Evolutionary conservation across 805 yeast genomes (phyloP).

Genomic region (Saturnispora galanensis): DNA sequence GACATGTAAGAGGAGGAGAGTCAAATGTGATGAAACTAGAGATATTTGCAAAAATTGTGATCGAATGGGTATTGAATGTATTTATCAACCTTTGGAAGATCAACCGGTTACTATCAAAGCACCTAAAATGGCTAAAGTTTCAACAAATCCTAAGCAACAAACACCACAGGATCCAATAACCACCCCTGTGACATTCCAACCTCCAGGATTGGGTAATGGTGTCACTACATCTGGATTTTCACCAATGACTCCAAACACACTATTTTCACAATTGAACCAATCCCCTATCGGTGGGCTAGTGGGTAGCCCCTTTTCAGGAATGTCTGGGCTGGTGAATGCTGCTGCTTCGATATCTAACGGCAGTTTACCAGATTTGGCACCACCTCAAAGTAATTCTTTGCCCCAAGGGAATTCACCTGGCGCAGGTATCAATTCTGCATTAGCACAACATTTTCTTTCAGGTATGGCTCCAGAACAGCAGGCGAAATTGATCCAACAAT

Average conservation of each 20-base stretch:
- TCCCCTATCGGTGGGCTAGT: constrained; percentile 5
- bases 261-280: constrained; percentile 9
- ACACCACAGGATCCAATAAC: constrained; percentile 3
- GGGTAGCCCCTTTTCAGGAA: constrained; percentile 3
- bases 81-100: constrained; percentile 30
- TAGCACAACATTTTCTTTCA: constrained; percentile 10
- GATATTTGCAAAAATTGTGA: constrained; percentile 75
- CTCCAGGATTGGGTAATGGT: not conserved
- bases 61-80: constrained; percentile 71
- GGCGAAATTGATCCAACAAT: constrained; percentile 11
- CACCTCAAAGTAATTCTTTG: too few species aligned
- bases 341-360: constrained; percentile 9
- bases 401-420: not conserved
- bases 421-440: not conserved
- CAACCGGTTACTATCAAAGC: not conserved
- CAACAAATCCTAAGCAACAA: constrained; percentile 1
- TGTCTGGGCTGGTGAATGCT: constrained; percentile 7
- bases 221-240: not conserved
- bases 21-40: constrained; percentile 82
- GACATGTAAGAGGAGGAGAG: constrained; percentile 81
- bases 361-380: not conserved
- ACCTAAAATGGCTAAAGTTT: not conserved
- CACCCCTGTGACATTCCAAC: not conserved
- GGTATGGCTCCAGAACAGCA: constrained; percentile 13
- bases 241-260: constrained; percentile 11